Percentiles rank a stretch among this genome's conserved stretches.
Conservation (phyloP, 495 filamentous ascomycete genomes). For the Elaphomyces granulatus region DNA sequence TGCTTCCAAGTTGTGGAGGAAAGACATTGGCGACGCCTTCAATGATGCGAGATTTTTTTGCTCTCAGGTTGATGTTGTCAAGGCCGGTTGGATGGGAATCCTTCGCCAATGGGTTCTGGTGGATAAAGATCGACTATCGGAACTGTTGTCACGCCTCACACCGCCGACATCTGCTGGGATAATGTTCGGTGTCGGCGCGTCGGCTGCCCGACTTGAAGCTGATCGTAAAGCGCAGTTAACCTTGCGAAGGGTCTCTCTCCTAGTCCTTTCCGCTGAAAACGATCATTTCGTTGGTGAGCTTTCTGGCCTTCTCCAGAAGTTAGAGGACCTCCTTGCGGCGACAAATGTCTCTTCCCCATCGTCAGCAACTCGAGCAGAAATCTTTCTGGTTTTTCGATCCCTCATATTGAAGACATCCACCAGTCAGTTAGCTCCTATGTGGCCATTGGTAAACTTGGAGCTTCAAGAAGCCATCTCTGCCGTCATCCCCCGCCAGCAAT, state of each 20-base stretch:
- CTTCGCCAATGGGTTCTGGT: slow-evolving; percentile 65
- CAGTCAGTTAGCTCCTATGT: slow-evolving; percentile 65
- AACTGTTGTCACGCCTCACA: slow-evolving; percentile 62
- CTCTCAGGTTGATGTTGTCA: slow-evolving; percentile 46
- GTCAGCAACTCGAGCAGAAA: slow-evolving; percentile 71
- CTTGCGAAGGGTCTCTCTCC: slow-evolving; percentile 63
- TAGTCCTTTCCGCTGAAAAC: slow-evolving; percentile 55
- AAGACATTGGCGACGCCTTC: slow-evolving; percentile 81
- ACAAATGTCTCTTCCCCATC: slow-evolving; percentile 84
- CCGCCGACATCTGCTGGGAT: slow-evolving; percentile 90
- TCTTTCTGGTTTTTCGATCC: slow-evolving; percentile 78
- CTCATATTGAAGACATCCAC: slow-evolving; percentile 61
- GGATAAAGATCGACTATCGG: slow-evolving; percentile 79
- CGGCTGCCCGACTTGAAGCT: slow-evolving; percentile 82
- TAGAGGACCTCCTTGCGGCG: slow-evolving; percentile 76
- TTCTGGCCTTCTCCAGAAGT: slow-evolving; percentile 57
- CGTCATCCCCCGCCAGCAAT: slow-evolving; percentile 51
- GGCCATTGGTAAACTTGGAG: slow-evolving; percentile 82
- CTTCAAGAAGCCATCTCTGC: slow-evolving; percentile 71
- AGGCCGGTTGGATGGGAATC: slow-evolving; percentile 65
- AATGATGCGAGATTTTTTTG: slow-evolving; percentile 77
- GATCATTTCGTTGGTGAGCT: slow-evolving; percentile 74
- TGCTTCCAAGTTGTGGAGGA: slow-evolving; percentile 83
- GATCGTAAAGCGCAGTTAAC: slow-evolving; percentile 89
- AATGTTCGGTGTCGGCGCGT: slow-evolving; percentile 93